Conservation (phyloP, 306 rosid genomes). For the Gillenia trifoliata region DNA sequence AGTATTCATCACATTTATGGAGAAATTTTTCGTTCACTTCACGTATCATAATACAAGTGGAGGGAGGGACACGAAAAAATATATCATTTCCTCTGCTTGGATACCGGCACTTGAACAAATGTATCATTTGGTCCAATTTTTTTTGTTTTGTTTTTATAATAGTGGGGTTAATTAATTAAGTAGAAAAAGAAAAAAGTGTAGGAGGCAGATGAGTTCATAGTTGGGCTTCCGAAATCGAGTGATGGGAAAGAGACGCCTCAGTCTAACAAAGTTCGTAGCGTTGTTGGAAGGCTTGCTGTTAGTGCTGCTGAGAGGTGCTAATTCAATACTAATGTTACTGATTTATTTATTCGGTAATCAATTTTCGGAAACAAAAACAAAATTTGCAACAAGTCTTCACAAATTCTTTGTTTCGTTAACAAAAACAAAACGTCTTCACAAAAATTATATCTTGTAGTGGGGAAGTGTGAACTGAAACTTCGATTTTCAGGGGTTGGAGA, state of each 20-base stretch:
- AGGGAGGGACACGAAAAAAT: too few species aligned
- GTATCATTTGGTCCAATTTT: too few species aligned
- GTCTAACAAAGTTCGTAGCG: conserved; percentile 73
- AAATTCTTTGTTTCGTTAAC: too few species aligned
- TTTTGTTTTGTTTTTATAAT: neutral
- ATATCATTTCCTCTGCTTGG: too few species aligned
- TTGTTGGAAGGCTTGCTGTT: conserved; percentile 77
- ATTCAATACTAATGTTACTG: neutral
- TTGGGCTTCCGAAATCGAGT: conserved; percentile 78
- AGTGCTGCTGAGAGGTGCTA: conserved; percentile 74
- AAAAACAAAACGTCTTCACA: too few species aligned
- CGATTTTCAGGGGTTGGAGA: conserved; percentile 81
- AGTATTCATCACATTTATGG: too few species aligned
- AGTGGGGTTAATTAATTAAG: neutral
- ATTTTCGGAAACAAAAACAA: too few species aligned
- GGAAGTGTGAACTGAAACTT: neutral
- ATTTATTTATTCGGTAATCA: neutral
- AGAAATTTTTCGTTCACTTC: too few species aligned
- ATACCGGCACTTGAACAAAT: too few species aligned
- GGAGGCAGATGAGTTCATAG: conserved; percentile 89
- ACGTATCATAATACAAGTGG: too few species aligned
- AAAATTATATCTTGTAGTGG: too few species aligned
- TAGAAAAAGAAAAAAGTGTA: conserved; percentile 23
- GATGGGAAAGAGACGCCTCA: conserved; percentile 85
- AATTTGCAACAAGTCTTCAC: too few species aligned